Evolutionary conservation across 495 filamentous ascomycete species (phyloP).

Genomic region (Penicillium cosmopolitanum): DNA sequence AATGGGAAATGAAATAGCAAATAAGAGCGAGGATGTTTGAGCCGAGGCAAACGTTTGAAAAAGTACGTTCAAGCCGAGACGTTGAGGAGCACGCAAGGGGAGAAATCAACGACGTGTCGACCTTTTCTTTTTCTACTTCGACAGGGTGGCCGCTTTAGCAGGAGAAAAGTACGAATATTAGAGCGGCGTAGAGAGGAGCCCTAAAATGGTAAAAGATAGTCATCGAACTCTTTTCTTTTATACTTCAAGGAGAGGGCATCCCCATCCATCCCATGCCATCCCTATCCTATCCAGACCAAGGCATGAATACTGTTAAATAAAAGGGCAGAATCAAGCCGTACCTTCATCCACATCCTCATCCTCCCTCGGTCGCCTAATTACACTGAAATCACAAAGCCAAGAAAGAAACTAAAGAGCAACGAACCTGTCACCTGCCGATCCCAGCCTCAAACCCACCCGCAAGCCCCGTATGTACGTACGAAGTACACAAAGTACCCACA

Average conservation of each 20-base stretch:
- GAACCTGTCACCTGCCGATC: background rate
- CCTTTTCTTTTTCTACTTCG: background rate
- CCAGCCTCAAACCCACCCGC: conserved; percentile 1
- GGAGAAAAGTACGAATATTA: background rate
- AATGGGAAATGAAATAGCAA: too few relatives aligned
- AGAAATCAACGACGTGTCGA: background rate
- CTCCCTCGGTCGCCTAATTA: background rate
- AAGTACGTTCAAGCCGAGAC: background rate
- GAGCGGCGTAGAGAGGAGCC: background rate
- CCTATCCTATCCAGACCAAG: too few relatives aligned
- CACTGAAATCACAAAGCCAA: background rate
- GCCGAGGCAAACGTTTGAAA: background rate
- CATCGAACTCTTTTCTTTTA: background rate
- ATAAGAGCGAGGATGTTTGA: background rate
- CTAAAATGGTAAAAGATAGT: background rate
- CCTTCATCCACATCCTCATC: background rate
- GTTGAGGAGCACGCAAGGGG: conserved; percentile 2
- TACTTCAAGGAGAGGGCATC: too few relatives aligned
- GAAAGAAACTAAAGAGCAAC: background rate
- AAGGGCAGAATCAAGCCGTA: too few relatives aligned
- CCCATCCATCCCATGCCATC: too few relatives aligned
- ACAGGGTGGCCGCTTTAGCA: conserved; percentile 1
- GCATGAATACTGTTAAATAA: too few relatives aligned
- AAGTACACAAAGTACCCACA: too few relatives aligned
- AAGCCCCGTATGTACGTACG: background rate